phyloP scores from a whole-genome alignment of 805 yeast species.

The Pichia exigua region DNA sequence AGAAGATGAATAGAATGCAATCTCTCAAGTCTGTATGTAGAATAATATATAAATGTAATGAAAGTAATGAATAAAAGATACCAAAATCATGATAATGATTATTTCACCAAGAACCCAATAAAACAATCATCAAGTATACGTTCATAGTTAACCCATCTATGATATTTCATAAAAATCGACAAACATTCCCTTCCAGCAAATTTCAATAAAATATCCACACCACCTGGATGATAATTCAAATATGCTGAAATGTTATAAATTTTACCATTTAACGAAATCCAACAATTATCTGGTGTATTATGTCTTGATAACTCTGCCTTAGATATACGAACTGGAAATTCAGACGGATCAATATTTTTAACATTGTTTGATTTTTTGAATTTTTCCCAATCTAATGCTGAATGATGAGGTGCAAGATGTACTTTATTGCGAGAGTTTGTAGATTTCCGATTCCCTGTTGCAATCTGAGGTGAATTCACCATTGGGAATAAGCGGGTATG shows the following conservation, averaged over 20 bases:
- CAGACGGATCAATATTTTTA: conserved; percentile 39
- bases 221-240: conserved; percentile 88
- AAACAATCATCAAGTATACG: conserved; percentile 70
- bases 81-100: background rate
- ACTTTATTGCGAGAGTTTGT: conserved; percentile 34
- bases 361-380: conserved; percentile 43
- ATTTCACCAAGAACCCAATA: conserved; percentile 45
- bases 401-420: conserved; percentile 64
- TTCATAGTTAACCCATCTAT: conserved; percentile 72
- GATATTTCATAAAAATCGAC: conserved; percentile 60
- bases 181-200: conserved; percentile 86
- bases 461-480: conserved; percentile 16
- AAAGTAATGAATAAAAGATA: background rate
- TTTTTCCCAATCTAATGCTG: conserved; percentile 82
- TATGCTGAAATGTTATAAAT: conserved; percentile 87
- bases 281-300: conserved; percentile 56
- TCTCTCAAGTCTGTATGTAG: background rate
- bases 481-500: conserved; percentile 11
- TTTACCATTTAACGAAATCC: conserved; percentile 76
- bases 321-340: conserved; percentile 50
- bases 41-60: background rate
- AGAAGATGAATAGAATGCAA: background rate
- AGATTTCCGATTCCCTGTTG: conserved; percentile 4
- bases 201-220: conserved; percentile 64
- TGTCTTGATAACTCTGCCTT: conserved; percentile 48